Conservation (phyloP, 305 asterid genomes). For the Solanum hybrid region DNA sequence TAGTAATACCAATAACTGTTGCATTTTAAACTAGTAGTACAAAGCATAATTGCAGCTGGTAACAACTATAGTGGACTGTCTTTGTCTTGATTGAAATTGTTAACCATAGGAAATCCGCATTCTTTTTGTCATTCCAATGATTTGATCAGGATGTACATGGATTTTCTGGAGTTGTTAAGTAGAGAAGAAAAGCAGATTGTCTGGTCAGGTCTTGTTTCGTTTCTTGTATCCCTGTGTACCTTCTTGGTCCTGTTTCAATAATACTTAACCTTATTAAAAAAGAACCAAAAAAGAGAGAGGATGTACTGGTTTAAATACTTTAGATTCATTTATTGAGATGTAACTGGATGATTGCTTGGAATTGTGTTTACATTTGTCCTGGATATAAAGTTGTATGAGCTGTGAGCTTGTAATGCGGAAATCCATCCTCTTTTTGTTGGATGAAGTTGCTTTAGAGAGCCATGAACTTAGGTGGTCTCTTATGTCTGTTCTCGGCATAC, state of each 20-base stretch:
- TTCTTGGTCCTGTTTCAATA: background rate
- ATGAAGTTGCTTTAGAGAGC: background rate
- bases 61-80: background rate
- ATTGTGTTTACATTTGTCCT: background rate
- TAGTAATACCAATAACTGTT: background rate
- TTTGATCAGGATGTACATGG: background rate
- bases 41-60: background rate
- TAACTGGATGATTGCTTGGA: background rate
- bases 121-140: background rate
- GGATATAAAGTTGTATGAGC: background rate
- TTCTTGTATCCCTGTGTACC: background rate
- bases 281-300: background rate
- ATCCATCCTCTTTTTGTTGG: background rate
- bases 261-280: background rate
- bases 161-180: background rate
- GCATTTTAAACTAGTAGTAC: background rate
- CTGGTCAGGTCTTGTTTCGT: background rate
- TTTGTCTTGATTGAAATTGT: background rate
- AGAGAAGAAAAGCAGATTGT: background rate
- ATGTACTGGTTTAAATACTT: too few relatives aligned
- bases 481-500: background rate
- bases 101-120: background rate
- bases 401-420: background rate
- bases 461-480: background rate
- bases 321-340: background rate